Evolutionary conservation across 1,284 basidiomycete genomes (phyloP).

Genomic region (Irpex sp.): DNA sequence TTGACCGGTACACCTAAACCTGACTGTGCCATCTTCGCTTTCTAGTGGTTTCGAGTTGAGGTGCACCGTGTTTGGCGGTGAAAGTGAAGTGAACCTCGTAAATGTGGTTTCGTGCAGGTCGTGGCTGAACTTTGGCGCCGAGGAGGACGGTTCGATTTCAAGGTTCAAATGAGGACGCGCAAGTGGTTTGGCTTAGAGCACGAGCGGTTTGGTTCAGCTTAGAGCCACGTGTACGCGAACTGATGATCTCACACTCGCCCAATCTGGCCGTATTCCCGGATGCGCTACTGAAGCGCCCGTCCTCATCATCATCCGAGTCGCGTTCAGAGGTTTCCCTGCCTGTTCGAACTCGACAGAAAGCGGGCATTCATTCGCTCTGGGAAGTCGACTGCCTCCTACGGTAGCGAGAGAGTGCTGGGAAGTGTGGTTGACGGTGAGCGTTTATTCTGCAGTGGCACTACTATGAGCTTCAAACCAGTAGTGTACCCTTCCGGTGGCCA

Average conservation of each 20-base stretch:
- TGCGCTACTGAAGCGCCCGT: background rate
- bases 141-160: background rate
- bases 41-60: background rate
- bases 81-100: background rate
- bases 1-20: slow-evolving; percentile 90
- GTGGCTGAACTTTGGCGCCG: background rate
- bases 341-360: background rate
- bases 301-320: too few relatives aligned
- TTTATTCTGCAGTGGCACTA: background rate
- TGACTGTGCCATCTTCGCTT: slow-evolving; percentile 26
- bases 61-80: slow-evolving; percentile 39
- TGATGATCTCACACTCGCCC: background rate
- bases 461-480: background rate
- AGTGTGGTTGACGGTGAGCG: background rate
- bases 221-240: background rate
- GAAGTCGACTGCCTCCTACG: background rate
- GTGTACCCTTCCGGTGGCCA: background rate
- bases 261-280: background rate
- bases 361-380: background rate
- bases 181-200: too few relatives aligned
- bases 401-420: background rate
- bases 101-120: slow-evolving; percentile 1
- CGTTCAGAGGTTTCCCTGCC: too few relatives aligned
- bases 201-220: too few relatives aligned
- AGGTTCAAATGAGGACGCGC: background rate